Evolutionary conservation across 2,329 filamentous ascomycete genomes (phyloP), one percentile per base, ranked within the genome.

Genomic region (Tolypocladium paradoxum): DNA sequence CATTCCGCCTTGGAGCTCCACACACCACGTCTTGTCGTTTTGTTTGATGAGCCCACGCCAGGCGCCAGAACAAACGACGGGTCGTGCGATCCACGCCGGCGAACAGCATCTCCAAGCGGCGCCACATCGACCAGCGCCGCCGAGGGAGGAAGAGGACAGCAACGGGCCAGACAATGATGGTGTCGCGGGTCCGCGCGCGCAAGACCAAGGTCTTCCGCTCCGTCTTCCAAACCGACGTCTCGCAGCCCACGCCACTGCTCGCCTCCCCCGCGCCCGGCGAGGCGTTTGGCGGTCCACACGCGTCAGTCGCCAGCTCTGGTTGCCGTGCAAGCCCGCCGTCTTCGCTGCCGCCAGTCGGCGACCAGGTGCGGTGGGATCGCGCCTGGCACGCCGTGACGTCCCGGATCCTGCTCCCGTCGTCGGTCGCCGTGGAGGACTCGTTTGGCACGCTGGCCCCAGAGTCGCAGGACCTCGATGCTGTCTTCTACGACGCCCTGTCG

Each of bases 301-400:
- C 43, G 16, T 46, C 43, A n/a, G 43, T 27, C 27, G 24, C 11
- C 43, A 20, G 43, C 43, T 67, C 54, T 57, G 58, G 49, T 58
- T 58, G 33, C 34, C 52, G 14, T 36, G 49, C 37, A 54, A 24
- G 58, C 53, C 48, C 61, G 57, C 22, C 55, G 55, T 53, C 61
- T 47, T 53, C 55, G 52, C 57, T 55, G 52, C 57, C 59, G 54
- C 60, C 61, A 31, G 59, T 63, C 35, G 67, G 70, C 55, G 75
- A 82, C 57, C 82, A 84, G 66, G 71, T 75, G 52, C 73, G 73
- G 57, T 83, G 77, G 73, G 80, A 84, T 62, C 71, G 77, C 56
- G 79, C 82, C 54, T 85, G 83, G 83, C 78, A 82, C 62, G 68
- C 73, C 31, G 81, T 84, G 55, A 84, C 81, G 18, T 73, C 77